Percentiles rank a stretch among this genome's conserved stretches.
Evolutionary conservation across 2,329 filamentous ascomycete genomes (phyloP).

Genomic region (Rasamsonia emersonii): DNA sequence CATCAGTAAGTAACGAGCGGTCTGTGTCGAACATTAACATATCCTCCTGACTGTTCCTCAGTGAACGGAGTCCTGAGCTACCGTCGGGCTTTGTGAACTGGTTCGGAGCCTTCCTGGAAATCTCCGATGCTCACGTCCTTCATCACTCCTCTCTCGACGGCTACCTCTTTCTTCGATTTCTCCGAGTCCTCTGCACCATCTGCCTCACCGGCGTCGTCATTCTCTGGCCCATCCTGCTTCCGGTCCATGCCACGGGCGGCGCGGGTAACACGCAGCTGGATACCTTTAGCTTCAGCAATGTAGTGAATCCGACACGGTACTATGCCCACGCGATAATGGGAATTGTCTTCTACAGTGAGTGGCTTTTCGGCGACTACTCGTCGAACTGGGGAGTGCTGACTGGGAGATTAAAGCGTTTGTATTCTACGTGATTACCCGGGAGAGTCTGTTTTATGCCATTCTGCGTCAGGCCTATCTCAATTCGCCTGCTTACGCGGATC

Average conservation of each 20-base stretch:
- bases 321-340: slow-evolving; percentile 72
- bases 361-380: neutral
- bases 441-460: slow-evolving; percentile 85
- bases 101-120: slow-evolving; percentile 44
- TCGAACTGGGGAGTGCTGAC: neutral
- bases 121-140: slow-evolving; percentile 69
- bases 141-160: slow-evolving; percentile 86
- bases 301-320: slow-evolving; percentile 54
- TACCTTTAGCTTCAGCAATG: slow-evolving; percentile 70
- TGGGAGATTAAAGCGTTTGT: slow-evolving; percentile 52
- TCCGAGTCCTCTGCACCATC: slow-evolving; percentile 68
- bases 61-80: slow-evolving; percentile 41
- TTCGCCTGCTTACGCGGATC: slow-evolving; percentile 70
- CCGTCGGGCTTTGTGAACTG: slow-evolving; percentile 45
- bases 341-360: slow-evolving; percentile 65
- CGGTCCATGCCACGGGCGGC: slow-evolving; percentile 77
- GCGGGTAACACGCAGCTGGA: slow-evolving; percentile 61
- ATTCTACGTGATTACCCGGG: slow-evolving; percentile 75
- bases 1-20: slow-evolving; percentile 24
- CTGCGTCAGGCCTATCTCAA: slow-evolving; percentile 84
- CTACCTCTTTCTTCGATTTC: slow-evolving; percentile 82
- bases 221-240: slow-evolving; percentile 82
- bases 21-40: slow-evolving; percentile 1
- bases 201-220: slow-evolving; percentile 74
- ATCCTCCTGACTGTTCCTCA: slow-evolving; percentile 11